Evolutionary conservation across 305 asterid genomes (phyloP), one percentile per base, ranked within the genome.

Genomic region (Fraxinus velutina): DNA sequence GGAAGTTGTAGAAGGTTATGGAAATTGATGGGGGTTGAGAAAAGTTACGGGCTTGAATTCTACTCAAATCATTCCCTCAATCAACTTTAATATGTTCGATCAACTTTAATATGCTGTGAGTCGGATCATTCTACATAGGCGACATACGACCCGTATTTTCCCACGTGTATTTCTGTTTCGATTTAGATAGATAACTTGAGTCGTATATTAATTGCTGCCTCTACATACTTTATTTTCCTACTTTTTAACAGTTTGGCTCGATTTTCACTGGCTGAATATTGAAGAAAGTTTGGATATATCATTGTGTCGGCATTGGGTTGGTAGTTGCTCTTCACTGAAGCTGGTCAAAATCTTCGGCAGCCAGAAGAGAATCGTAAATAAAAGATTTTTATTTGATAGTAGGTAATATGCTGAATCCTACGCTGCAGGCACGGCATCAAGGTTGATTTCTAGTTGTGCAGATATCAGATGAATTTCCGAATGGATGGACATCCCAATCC

Each of bases 321-420:
- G 91, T 86, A 84, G 90, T 74, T 94, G 94, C 89, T 83, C 79
- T 47, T 90, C 90, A 3, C 86, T 92, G 89, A 94, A 90, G 91
- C 88, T 85, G 83, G 88, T 94, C 83, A 94, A 92, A 85, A 85
- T 87, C 80, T 94, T 94, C 73, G 97, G 88, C 15, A 9, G 15
- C 15, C 3, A 42, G 50, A 9, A 42, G 50, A 42, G 15, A 42
- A 9, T 42, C 50, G 3, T 2, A 42, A 42, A 42, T 42, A 42
- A 10, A 42, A 10, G 4, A 42, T 42, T 42, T 42, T 10, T 42
- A 9, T 1, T 39, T 39, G 13, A 39, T 9, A 39, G 50, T 6
- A 5, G 39, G 39, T 2, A 39, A 39, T 9, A 9, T 47, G 3
- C 17, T 13, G 6, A 13, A 47, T 39, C 50, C 13, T 8, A 7